Percentiles rank a stretch among this genome's conserved stretches.
These are phyloP conservation scores for Scorias spongiosa DNA, from an alignment of 2,329 filamentous ascomycete genomes.

Conservation along the genomic window DNA sequence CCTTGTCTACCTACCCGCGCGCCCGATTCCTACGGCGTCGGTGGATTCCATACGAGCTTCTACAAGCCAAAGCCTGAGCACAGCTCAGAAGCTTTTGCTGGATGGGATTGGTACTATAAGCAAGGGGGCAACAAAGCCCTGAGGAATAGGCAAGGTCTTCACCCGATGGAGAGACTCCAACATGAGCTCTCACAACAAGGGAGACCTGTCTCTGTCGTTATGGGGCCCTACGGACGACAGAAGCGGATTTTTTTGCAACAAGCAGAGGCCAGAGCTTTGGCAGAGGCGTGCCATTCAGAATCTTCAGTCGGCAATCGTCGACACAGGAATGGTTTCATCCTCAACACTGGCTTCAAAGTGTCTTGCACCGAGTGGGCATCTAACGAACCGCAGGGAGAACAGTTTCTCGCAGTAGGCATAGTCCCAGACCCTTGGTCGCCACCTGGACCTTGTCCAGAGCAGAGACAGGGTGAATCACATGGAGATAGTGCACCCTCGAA, in stretches of 20 bases:
- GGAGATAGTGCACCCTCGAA: constrained; percentile 13
- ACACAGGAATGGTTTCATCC: constrained; percentile 32
- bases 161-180: constrained; percentile 26
- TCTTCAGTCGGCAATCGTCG: constrained; percentile 9
- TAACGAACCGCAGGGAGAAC: constrained; percentile 27
- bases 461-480: neutral
- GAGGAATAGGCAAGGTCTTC: constrained; percentile 7
- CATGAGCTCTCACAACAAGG: constrained; percentile 1
- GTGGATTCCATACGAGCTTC: constrained; percentile 29
- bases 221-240: constrained; percentile 35
- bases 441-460: neutral
- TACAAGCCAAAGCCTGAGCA: constrained; percentile 27
- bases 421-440: neutral
- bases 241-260: constrained; percentile 6
- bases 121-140: constrained; percentile 27
- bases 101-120: constrained; percentile 40
- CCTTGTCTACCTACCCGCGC: constrained; percentile 35
- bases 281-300: constrained; percentile 3
- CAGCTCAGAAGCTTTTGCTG: constrained; percentile 25
- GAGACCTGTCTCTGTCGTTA: constrained; percentile 25
- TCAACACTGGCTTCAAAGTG: constrained; percentile 40
- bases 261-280: constrained; percentile 2
- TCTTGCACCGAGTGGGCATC: constrained; percentile 34
- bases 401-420: constrained; percentile 38
- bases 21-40: constrained; percentile 16